Base-by-base conservation (phyloP, 805 yeast species). In the Wickerhamomyces kurtzmanii region DNA sequence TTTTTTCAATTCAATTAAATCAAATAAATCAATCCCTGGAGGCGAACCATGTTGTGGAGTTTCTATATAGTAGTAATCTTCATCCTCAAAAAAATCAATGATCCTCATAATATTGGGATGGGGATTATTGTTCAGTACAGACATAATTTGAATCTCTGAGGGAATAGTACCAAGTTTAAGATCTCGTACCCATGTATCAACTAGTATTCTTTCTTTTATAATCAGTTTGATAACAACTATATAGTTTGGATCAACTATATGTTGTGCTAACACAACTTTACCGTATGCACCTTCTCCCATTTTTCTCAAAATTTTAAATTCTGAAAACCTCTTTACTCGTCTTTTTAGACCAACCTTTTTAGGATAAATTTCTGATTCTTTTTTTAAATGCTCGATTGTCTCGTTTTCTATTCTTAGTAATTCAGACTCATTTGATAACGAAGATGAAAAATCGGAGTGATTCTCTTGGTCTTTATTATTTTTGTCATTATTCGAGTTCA, bases 241-340 rank as follows among this genome's bases (percentile, higher is more conserved):
- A 49, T 82, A 77, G 3, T 55, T 54, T 1, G 70, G 65, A 40
- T 81, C 85, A 16, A 65, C 61, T 25, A 67, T 70, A 45, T 78
- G 81, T 49, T 69, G 69, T 4, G 83, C 91, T 15, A 84, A 63
- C 15, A 84, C 78, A 12, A 91, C 98, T 47, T 84, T 83, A 9
- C 98, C 98, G 47, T 91, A 91, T 0, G 97, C 96, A 21, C 98
- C 98, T 51, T 82, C 89, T 1, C 98, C 98, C 75, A 91, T 72
- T 36, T 75, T 72, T 48, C 82, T 80, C 24, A 85, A 25, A 1
- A 82, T 68, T 1, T 58, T 53, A 42, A 84, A 91, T 48, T 86
- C 94, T 0, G 65, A 50, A 37, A 84, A 68, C 34, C 73, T 71
- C 48, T 83, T 83, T 13, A 68, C 74, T 30, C 95, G 67, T 43